Conservation (phyloP, 106 monocot species). For the Phalaenopsis equestris region DNA sequence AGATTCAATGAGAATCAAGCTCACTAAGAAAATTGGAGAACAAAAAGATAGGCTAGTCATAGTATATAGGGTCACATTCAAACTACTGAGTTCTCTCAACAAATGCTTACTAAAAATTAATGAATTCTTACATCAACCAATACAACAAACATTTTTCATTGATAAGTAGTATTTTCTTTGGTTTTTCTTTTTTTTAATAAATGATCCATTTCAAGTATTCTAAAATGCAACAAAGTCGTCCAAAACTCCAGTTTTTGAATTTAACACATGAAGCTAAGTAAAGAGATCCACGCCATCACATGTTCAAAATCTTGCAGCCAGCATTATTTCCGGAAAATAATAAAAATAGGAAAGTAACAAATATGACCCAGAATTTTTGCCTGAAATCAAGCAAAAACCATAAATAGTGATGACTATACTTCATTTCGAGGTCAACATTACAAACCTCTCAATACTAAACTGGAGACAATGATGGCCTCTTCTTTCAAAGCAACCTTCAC, state of each 20-base stretch:
- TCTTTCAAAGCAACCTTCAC: conserved; percentile 39
- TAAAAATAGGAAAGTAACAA: neutral
- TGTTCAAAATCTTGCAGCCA: neutral
- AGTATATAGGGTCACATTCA: too few species aligned
- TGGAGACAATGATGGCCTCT: conserved; percentile 49
- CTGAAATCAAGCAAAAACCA: neutral
- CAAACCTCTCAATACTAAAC: conserved; percentile 54
- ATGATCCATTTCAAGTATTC: neutral
- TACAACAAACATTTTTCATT: neutral
- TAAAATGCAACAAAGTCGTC: neutral
- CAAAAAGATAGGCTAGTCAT: too few species aligned
- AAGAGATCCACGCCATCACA: too few species aligned
- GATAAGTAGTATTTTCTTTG: neutral
- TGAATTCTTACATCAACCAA: neutral
- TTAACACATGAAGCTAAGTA: neutral
- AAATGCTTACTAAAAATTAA: neutral
- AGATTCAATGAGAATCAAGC: neutral
- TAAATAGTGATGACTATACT: conserved; percentile 9
- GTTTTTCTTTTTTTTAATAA: neutral
- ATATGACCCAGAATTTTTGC: neutral
- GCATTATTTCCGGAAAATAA: neutral
- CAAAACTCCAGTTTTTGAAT: neutral
- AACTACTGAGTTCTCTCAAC: neutral
- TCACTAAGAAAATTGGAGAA: too few species aligned
- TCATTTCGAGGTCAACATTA: conserved; percentile 40